Conservation (phyloP, 768 basidiomycete species). For the Fibroporia radiculosa region DNA sequence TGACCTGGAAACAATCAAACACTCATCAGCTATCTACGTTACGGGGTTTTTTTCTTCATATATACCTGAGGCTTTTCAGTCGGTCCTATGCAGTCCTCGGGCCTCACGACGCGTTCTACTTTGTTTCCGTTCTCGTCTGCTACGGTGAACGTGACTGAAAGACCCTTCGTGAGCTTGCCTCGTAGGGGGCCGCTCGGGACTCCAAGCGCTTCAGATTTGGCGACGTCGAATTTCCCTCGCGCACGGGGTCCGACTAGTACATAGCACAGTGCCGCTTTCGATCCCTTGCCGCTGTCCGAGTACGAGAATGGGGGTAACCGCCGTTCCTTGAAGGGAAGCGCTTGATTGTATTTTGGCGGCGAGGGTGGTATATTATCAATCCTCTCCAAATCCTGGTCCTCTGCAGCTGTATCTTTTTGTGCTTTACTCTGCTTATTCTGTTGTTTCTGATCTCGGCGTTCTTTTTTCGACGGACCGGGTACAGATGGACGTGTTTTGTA, state of each 20-base stretch:
- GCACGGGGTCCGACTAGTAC: conserved; percentile 34
- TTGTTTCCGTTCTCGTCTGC: conserved; percentile 35
- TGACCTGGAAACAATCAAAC: conserved; percentile 29
- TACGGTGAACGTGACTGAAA: conserved; percentile 49
- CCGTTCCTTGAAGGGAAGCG: background rate
- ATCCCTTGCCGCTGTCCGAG: conserved; percentile 7
- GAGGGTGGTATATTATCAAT: too few species aligned
- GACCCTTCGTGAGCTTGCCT: conserved; percentile 55
- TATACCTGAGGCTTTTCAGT: conserved; percentile 42
- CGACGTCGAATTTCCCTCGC: conserved; percentile 64
- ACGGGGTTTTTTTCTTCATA: background rate
- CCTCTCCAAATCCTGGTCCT: background rate
- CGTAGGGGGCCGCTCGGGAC: conserved; percentile 53
- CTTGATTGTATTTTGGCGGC: background rate
- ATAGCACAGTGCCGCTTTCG: conserved; percentile 27
- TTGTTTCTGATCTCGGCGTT: too few species aligned
- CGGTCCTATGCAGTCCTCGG: conserved; percentile 55
- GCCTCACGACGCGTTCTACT: conserved; percentile 41
- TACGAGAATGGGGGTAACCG: conserved; percentile 9
- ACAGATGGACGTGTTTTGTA: conserved; percentile 12
- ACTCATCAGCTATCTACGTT: background rate
- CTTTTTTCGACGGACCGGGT: conserved; percentile 7
- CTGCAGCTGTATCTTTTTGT: background rate
- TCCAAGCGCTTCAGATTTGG: conserved; percentile 55
- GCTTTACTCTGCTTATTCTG: background rate